A percentile compares a stretch with the other conserved stretches of the same genome.
Evolutionary conservation across 257 asterid species (phyloP).

Genomic region (Solanum stenotomum): DNA sequence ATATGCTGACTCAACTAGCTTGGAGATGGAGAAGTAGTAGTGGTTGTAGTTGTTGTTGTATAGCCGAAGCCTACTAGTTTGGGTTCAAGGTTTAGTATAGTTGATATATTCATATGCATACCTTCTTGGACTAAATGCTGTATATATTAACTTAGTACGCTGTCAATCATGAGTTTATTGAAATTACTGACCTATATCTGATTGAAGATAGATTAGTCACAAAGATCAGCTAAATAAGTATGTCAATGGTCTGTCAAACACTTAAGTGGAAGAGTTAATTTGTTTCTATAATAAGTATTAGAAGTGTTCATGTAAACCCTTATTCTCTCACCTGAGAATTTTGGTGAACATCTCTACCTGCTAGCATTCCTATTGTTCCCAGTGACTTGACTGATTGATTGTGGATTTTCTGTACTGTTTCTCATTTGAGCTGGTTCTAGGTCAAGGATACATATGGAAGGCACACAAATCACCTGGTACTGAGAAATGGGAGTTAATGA

Average conservation of each 20-base stretch:
- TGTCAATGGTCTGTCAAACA: not conserved
- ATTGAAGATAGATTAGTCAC: not conserved
- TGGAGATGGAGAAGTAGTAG: not conserved
- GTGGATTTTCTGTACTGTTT: slow-evolving; percentile 13
- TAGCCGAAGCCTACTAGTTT: not conserved
- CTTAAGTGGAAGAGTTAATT: not conserved
- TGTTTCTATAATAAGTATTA: not conserved
- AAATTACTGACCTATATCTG: not conserved
- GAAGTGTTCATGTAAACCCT: not conserved
- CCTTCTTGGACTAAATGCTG: not conserved
- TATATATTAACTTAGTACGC: not conserved
- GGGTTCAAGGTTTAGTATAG: not conserved
- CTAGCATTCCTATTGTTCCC: not conserved
- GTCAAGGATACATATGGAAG: slow-evolving; percentile 98
- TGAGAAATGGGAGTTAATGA: slow-evolving; percentile 76
- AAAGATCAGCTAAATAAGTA: not conserved
- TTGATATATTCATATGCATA: not conserved
- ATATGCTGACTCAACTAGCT: not conserved
- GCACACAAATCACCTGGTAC: slow-evolving; percentile 63
- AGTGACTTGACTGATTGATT: slow-evolving; percentile 9
- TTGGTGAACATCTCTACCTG: not conserved
- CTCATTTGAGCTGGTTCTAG: slow-evolving; percentile 40
- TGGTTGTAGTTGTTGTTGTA: not conserved
- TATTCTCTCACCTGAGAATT: not conserved
- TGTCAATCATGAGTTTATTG: not conserved